Conservation (phyloP, 2,329 filamentous ascomycete genomes). For the Cercospora berteroae region DNA sequence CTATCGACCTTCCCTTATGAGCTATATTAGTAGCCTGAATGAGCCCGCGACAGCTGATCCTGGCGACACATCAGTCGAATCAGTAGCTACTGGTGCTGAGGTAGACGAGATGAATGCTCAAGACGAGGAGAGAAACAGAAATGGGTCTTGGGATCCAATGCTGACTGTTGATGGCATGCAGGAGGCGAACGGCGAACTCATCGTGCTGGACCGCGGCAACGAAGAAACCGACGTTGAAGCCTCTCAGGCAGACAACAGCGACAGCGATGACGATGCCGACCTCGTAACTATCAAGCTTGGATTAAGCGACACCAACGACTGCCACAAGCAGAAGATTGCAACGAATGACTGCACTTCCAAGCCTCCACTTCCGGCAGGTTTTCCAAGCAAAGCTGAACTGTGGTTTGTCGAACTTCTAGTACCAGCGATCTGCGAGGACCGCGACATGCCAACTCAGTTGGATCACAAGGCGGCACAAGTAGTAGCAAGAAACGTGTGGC, state of each 20-base stretch:
- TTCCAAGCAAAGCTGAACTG: background rate
- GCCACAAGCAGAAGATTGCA: background rate
- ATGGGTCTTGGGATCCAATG: background rate
- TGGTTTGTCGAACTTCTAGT: background rate
- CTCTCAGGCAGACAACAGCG: background rate
- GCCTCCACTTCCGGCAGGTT: background rate
- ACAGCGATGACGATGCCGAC: background rate
- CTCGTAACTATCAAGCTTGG: background rate
- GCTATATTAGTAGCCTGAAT: background rate
- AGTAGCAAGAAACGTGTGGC: background rate
- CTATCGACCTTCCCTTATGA: background rate
- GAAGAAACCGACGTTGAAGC: background rate
- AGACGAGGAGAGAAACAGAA: background rate
- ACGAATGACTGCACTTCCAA: background rate
- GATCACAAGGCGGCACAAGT: background rate
- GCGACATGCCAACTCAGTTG: background rate
- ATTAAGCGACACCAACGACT: background rate
- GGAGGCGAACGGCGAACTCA: background rate
- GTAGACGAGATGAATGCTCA: background rate
- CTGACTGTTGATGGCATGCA: background rate
- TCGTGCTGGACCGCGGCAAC: background rate
- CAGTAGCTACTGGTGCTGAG: background rate
- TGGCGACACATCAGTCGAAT: background rate
- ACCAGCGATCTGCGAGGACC: background rate
- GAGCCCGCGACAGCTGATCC: background rate